Percentiles rank a stretch among this genome's conserved stretches.
Conservation (phyloP, 2,329 filamentous ascomycete species). For the Myriosclerotinia curreyana region DNA sequence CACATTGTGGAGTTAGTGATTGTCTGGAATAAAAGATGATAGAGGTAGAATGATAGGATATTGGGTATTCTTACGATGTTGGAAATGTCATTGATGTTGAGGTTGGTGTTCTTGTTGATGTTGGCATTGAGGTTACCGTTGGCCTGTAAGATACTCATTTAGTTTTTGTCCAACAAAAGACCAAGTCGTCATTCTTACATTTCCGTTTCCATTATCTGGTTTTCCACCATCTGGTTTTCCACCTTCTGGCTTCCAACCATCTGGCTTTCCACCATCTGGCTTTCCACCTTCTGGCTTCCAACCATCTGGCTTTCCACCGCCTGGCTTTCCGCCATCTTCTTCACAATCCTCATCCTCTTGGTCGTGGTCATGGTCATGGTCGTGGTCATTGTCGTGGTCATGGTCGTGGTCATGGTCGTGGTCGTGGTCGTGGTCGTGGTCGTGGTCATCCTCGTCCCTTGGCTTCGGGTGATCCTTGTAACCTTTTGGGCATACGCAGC, state of each 20-base stretch:
- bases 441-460: no score
- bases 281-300: no score
- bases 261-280: no score
- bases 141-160: not conserved
- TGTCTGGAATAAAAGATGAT: not conserved
- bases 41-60: not conserved
- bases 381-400: no score
- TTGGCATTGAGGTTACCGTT: constrained; percentile 9
- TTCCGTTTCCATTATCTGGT: not conserved
- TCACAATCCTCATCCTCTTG: no score
- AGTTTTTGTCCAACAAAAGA: not conserved
- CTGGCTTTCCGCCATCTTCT: no score
- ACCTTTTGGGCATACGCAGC: constrained; percentile 2
- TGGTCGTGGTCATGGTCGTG: no score
- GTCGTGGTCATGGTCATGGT: no score
- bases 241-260: not conserved
- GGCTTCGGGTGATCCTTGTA: constrained; percentile 4
- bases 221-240: not conserved
- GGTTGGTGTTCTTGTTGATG: constrained; percentile 6
- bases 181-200: not conserved
- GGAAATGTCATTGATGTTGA: not conserved
- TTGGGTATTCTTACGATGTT: constrained; percentile 6
- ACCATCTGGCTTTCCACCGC: no score
- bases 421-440: no score
- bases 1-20: not conserved